Percentiles rank a stretch among this genome's conserved stretches.
phyloP scores from a whole-genome alignment of 1,284 basidiomycete species.

The Heterobasidion occidentale region DNA sequence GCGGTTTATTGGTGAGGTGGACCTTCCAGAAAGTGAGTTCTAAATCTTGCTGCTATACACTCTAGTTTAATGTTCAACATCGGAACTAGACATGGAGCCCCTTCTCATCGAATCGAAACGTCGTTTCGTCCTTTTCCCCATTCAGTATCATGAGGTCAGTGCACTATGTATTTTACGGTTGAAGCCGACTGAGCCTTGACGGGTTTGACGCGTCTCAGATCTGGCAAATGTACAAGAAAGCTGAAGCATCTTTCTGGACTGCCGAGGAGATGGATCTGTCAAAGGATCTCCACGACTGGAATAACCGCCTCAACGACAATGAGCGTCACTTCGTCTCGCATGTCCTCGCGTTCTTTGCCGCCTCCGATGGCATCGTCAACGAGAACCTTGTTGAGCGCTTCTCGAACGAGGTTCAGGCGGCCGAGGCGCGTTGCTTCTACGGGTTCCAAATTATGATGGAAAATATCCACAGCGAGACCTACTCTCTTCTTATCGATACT shows the following conservation, averaged over 20 bases:
- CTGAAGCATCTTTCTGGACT: constrained; percentile 93
- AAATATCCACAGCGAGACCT: constrained; percentile 94
- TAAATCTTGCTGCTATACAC: constrained; percentile 12
- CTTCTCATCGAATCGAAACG: constrained; percentile 74
- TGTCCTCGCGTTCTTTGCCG: constrained; percentile 94
- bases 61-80: background rate
- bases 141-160: constrained; percentile 84
- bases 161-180: background rate
- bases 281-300: constrained; percentile 91
- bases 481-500: constrained; percentile 96
- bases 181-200: background rate
- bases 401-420: constrained; percentile 89
- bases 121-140: constrained; percentile 91
- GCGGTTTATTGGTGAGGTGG: constrained; percentile 57
- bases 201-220: constrained; percentile 44
- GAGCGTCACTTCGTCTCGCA: constrained; percentile 96
- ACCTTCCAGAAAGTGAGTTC: constrained; percentile 56
- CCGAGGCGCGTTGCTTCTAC: constrained; percentile 97
- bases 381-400: constrained; percentile 96
- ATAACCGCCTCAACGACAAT: constrained; percentile 85
- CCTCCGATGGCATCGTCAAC: constrained; percentile 97
- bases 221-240: constrained; percentile 97
- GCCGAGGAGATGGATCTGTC: constrained; percentile 98
- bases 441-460: constrained; percentile 99
- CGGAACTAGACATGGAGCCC: constrained; percentile 40